These are phyloP conservation scores for Fusarium chuoi DNA, from an alignment of 2,329 filamentous ascomycete genomes.

Conservation along the genomic window DNA sequence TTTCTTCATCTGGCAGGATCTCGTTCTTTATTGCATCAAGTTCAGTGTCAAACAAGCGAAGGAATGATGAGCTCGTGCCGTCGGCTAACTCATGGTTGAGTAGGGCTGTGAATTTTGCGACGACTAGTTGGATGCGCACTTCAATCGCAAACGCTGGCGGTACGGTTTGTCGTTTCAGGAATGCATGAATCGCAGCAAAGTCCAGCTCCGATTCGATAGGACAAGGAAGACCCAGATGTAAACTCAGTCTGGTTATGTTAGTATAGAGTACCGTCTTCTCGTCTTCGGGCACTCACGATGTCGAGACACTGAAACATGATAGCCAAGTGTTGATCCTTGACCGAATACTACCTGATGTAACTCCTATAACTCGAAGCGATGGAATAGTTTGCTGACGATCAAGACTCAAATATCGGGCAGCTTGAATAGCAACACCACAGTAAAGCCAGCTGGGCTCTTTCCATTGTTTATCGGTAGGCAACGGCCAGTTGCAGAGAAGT, in stretches of 20 bases:
- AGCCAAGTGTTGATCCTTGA: conserved; percentile 34
- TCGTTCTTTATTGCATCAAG: conserved; percentile 17
- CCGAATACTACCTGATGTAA: conserved; percentile 9
- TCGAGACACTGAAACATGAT: conserved; percentile 21
- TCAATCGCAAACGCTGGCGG: conserved; percentile 7
- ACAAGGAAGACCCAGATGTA: conserved; percentile 23
- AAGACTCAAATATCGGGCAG: conserved; percentile 29
- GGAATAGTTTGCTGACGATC: conserved; percentile 31
- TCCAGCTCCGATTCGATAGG: conserved; percentile 26
- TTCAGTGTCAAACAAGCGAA: conserved; percentile 26
- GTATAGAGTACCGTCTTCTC: rapidly evolving
- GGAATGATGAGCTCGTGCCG: conserved; percentile 14
- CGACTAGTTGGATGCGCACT: conserved; percentile 21
- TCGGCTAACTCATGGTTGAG: conserved; percentile 23
- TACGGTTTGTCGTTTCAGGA: conserved; percentile 13
- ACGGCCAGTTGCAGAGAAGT: conserved; percentile 27
- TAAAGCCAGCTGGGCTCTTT: conserved; percentile 30
- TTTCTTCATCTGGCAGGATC: neutral
- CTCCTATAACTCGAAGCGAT: conserved; percentile 11
- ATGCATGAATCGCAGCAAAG: conserved; percentile 21
- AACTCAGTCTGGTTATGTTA: conserved; percentile 2
- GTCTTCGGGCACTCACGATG: conserved; percentile 3
- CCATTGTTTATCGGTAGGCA: conserved; percentile 15
- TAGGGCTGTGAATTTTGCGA: conserved; percentile 28
- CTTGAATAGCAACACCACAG: conserved; percentile 31